These are phyloP conservation scores for Neurospora terricola DNA, from an alignment of 495 filamentous ascomycete genomes.

Conservation along the genomic window DNA sequence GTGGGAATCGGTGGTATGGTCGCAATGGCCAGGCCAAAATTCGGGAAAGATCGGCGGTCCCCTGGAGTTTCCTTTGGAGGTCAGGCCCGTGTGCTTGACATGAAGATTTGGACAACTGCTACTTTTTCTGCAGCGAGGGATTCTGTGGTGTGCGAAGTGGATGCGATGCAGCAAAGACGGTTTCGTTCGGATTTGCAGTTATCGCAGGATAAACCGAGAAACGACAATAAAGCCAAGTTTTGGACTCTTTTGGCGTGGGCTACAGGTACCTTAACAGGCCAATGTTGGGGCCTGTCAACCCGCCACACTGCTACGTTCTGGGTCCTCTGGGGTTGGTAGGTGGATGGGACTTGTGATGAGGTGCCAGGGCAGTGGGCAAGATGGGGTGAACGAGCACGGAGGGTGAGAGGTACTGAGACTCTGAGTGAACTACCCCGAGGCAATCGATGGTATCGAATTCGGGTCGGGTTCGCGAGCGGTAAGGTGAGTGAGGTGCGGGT, in stretches of 20 bases:
- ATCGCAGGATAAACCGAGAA: not conserved
- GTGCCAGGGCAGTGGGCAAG: not conserved
- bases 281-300: not conserved
- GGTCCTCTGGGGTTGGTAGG: not conserved
- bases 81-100: not conserved
- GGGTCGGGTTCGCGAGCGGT: not conserved
- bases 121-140: not conserved
- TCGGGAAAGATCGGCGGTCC: not conserved
- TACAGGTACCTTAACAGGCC: not conserved
- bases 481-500: not conserved
- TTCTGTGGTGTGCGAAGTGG: not conserved
- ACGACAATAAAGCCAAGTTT: not conserved
- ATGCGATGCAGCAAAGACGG: not conserved
- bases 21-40: not conserved
- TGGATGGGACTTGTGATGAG: not conserved
- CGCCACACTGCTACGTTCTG: not conserved
- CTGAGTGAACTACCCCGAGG: not conserved
- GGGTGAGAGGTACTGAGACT: not conserved
- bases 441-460: slow-evolving; percentile 11
- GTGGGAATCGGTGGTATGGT: not conserved
- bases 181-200: not conserved
- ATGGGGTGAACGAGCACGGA: not conserved
- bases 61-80: not conserved
- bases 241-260: not conserved
- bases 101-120: not conserved